Base-by-base conservation (phyloP, 306 rosid genomes). In the Prunus mume region DNA sequence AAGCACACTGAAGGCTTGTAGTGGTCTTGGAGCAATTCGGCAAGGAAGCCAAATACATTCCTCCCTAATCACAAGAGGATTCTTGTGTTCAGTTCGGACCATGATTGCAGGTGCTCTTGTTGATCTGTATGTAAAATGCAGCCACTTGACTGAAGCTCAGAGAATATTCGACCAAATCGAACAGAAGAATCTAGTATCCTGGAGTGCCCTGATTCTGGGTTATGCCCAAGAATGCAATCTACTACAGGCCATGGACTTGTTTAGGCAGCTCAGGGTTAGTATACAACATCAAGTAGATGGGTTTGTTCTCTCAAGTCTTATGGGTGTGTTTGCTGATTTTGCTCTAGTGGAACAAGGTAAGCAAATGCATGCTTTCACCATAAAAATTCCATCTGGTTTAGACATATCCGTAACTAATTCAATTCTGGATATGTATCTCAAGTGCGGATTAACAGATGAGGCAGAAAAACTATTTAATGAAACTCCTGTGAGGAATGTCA, bases 401-500 rank as follows among this genome's bases (percentile, higher is more conserved):
- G 91, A 86, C 74, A 79, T 65, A 56, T 84, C 88, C 1, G 96
- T 90, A 43, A 79, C 87, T 13, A 85, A 90, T 84, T 90, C 93
- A 11, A 73, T 88, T 56, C 69, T 88, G 64, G 93, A 88, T 78
- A 86, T 88, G 91, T 88, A 90, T 82, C 84, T 88, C 84, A 90
- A 88, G 85, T 88, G 91, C 0, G 96, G 96, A 45, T 68, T 76
- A 34, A 77, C 82, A 18, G 83, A 87, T 25, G 82, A 82, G n/a
- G 90, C 91, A 30, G 84, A 85, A 69, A 73, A 80, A 51, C 67
- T 87, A 24, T 87, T 90, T 76, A 65, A 82, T 69, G 85, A 86
- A 79, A 87, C 77, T 78, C 81, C 50, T 0, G 34, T 43, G 38
- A 85, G 80, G 75, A 84, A 90, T 80, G 85, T 88, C 30, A 81